phyloP scores from a whole-genome alignment of 2,329 filamentous ascomycete species.

The Beauveria pseudobassiana region DNA sequence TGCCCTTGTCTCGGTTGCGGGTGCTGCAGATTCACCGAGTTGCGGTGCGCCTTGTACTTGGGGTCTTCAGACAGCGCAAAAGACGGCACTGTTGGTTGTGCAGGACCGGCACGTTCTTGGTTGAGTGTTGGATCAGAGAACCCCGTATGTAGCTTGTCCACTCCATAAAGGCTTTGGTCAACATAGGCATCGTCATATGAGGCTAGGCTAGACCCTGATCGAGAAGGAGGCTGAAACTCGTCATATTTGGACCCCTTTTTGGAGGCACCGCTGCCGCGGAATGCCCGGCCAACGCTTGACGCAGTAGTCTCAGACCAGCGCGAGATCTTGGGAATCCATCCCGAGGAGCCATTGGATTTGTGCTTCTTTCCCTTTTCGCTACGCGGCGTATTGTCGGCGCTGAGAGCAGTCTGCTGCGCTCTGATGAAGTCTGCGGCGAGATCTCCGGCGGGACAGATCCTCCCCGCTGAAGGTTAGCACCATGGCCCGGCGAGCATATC shows the following conservation, averaged over 20 bases:
- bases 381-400: constrained; percentile 70
- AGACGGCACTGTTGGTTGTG: neutral
- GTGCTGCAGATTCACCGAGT: constrained; percentile 72
- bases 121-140: constrained; percentile 46
- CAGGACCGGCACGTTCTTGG: constrained; percentile 11
- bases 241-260: constrained; percentile 54
- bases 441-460: constrained; percentile 49
- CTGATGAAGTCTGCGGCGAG: constrained; percentile 45
- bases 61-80: constrained; percentile 48
- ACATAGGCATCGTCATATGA: constrained; percentile 56
- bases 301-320: constrained; percentile 96
- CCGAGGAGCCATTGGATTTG: constrained; percentile 74
- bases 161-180: constrained; percentile 46
- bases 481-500: constrained; percentile 55
- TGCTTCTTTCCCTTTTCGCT: constrained; percentile 77
- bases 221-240: constrained; percentile 54
- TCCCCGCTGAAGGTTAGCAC: constrained; percentile 32
- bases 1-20: constrained; percentile 70
- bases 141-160: constrained; percentile 53
- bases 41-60: constrained; percentile 75
- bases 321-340: constrained; percentile 84
- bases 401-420: constrained; percentile 38
- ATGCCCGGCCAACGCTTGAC: constrained; percentile 74
- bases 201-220: constrained; percentile 68
- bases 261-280: constrained; percentile 56